phyloP scores from a whole-genome alignment of 129 eudicot genomes.

The Flaveria trinervia region DNA sequence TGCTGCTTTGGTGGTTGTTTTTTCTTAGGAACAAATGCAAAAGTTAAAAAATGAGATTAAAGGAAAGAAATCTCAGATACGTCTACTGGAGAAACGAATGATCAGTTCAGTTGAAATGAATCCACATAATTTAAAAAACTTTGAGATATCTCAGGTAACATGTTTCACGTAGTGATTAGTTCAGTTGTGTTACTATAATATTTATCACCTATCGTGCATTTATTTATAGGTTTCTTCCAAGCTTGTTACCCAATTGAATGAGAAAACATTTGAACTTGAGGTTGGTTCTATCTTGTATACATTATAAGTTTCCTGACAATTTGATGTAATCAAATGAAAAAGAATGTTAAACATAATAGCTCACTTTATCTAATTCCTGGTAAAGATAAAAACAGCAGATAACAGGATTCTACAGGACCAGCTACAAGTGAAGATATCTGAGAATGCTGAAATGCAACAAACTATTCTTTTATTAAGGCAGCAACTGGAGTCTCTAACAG shows the following conservation, averaged over 20 bases:
- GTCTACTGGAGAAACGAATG: constrained; percentile 72
- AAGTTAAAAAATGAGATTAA: constrained; percentile 62
- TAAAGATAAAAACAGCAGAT: constrained; percentile 80
- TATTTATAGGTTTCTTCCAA: constrained; percentile 55
- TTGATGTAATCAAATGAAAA: constrained; percentile 18
- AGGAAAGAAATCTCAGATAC: constrained; percentile 78
- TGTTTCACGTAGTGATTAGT: constrained; percentile 11
- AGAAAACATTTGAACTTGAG: constrained; percentile 85
- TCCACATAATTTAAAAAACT: constrained; percentile 43
- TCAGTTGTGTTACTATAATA: neutral
- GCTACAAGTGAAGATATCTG: constrained; percentile 75
- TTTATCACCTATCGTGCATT: constrained; percentile 1
- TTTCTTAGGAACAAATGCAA: constrained; percentile 55
- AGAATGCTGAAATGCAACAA: constrained; percentile 80
- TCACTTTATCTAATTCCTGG: constrained; percentile 16
- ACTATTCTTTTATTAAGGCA: constrained; percentile 65
- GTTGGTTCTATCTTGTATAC: constrained; percentile 39
- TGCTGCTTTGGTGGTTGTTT: constrained; percentile 27
- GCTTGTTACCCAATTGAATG: constrained; percentile 68
- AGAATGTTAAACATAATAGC: constrained; percentile 23
- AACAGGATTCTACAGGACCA: constrained; percentile 88
- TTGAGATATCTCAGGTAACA: constrained; percentile 71
- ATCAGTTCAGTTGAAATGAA: constrained; percentile 60
- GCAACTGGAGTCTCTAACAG: constrained; percentile 56
- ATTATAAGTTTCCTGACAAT: constrained; percentile 6